Percentiles rank a stretch among this genome's conserved stretches.
phyloP scores from a whole-genome alignment of 306 rosid genomes.

The Trifolium dubium region DNA sequence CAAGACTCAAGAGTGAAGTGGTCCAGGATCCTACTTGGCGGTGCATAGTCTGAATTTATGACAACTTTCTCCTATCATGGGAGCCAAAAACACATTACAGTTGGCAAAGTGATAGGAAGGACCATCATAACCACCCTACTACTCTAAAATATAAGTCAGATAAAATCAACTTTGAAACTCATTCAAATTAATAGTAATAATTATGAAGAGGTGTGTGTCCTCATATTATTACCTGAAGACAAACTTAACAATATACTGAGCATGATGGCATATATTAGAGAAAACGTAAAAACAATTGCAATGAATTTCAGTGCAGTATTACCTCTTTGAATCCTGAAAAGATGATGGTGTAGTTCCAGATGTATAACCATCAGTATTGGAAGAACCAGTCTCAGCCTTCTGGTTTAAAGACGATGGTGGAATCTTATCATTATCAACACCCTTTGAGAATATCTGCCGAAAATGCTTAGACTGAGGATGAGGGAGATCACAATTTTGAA shows the following conservation, averaged over 20 bases:
- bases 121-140: not conserved
- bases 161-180: conserved; percentile 12
- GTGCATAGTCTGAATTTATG: not conserved
- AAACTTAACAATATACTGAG: not conserved
- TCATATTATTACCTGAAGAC: conserved; percentile 16
- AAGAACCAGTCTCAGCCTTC: conserved; percentile 50
- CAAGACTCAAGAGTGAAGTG: not conserved
- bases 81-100: not conserved
- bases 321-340: conserved; percentile 62
- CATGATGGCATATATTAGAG: conserved; percentile 8
- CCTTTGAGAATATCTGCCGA: conserved; percentile 43
- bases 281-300: conserved; percentile 2
- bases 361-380: conserved; percentile 44
- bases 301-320: conserved; percentile 26
- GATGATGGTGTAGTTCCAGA: conserved; percentile 53
- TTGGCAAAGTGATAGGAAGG: conserved; percentile 18
- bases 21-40: conserved; percentile 18
- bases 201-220: not conserved
- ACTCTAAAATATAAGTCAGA: not conserved
- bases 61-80: conserved; percentile 17
- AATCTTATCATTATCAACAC: conserved; percentile 48
- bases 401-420: conserved; percentile 50
- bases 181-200: conserved; percentile 1
- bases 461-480: conserved; percentile 58
- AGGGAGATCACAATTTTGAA: conserved; percentile 94